These are phyloP conservation scores for Xylariaceae sp. DNA, from an alignment of 2,329 filamentous ascomycete species.

Conservation along the genomic window DNA sequence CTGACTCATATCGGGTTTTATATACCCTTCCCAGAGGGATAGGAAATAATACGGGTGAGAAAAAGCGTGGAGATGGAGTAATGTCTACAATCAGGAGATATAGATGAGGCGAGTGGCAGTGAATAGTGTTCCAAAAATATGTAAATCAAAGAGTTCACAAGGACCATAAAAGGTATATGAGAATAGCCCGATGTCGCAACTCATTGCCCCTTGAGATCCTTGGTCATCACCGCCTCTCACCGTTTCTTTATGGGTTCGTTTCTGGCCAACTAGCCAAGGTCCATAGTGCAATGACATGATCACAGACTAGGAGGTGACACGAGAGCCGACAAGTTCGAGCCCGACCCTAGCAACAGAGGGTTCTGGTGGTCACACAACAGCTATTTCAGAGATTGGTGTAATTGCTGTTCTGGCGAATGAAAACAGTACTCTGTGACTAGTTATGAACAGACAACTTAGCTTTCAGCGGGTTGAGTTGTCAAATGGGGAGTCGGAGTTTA, in stretches of 20 bases:
- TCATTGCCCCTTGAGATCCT: neutral
- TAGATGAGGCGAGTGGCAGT: neutral
- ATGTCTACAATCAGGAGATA: neutral
- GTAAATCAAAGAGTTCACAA: neutral
- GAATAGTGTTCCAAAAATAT: neutral
- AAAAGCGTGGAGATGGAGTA: neutral
- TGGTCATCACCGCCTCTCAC: conserved; percentile 10
- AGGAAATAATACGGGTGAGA: neutral
- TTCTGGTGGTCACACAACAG: conserved; percentile 19
- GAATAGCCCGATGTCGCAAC: conserved; percentile 6
- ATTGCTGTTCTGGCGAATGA: conserved; percentile 1
- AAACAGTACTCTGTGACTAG: neutral
- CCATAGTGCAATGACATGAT: conserved; percentile 11
- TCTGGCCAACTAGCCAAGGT: neutral
- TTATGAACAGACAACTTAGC: conserved; percentile 2
- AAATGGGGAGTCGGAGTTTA: neutral
- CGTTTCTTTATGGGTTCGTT: neutral
- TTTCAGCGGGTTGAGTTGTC: conserved; percentile 10
- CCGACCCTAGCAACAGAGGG: conserved; percentile 15
- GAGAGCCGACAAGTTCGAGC: conserved; percentile 17
- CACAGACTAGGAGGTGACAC: conserved; percentile 13
- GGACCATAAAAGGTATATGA: conserved; percentile 1
- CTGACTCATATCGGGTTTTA: neutral
- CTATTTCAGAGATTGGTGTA: conserved; percentile 21
- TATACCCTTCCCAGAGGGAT: neutral